Evolutionary conservation across 768 basidiomycete genomes (phyloP), one percentile per base, ranked within the genome.

Genomic region (Austroboletus festivus): DNA sequence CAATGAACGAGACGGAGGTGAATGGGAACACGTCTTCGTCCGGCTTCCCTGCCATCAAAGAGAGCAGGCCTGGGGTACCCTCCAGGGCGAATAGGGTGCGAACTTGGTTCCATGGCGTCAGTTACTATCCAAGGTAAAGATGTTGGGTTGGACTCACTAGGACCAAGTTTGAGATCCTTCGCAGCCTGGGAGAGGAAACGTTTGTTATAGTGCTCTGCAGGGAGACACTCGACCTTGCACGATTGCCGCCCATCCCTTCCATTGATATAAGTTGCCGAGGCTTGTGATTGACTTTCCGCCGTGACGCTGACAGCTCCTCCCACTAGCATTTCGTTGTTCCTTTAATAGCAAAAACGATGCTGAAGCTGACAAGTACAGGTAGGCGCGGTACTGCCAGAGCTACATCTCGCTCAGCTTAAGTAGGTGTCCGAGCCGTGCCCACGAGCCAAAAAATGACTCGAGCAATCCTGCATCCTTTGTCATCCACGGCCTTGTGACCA

Each of bases 1-100:
- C 75, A 3, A 71, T 79, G 61, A 86, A 80, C 44, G 76, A 81
- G 55, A 94, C 70, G 2, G 82, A 80, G 1, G 81, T 83, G 71
- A 95, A 87, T 1, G 92, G 93, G 71, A 93, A 93, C 2, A 86
- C 84, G 3, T 74, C 70, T 8, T 85, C 76, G 62, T 93, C 90
- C 10, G 91, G 92, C 66, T 92, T 89, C 24, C 92, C 93, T 0
- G 89, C 89, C 22, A 92, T 78, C 22, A 90, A 64, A 3, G 84
- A 86, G 50, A 90, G 80, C 40, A 87, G 61, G 1, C 86, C 86
- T 0, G 89, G 89, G 0, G 71, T 74, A 30, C 74, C 73, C 67
- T 95, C 92, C 20, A 91, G 73, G 0, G 83, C 88, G 50, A 82
- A 78, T 20, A 93, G 72, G n/a, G 81, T 62, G 48, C 80, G 72